Evolutionary conservation across 768 basidiomycete genomes (phyloP), one percentile per base, ranked within the genome.

Genomic region (Boletus eberwhitei): DNA sequence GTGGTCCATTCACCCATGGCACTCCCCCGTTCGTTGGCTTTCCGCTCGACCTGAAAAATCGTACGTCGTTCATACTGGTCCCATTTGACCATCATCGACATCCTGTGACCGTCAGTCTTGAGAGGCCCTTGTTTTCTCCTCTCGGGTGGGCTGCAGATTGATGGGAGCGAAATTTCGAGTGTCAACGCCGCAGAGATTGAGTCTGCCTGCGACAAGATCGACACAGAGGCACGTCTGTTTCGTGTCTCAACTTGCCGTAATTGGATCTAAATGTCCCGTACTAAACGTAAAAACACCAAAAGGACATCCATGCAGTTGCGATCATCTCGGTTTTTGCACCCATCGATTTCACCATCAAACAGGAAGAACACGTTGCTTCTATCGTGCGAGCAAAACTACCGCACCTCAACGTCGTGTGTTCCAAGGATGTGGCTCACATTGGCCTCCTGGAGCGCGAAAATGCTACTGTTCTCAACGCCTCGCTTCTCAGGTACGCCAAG

Each of bases 381-480:
- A 75, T 81, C 64, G 63, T 83, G 14, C 63, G 62, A 8, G 72
- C 69, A 22, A 66, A 75, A 36, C 72, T 80, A 36, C 66, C 68
- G 9, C 67, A 71, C 44, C 68, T 74, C 41, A 74, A 82, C 50
- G 70, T 85, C 46, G 78, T 83, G 39, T 78, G 79, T 47, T 80
- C 81, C 26, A 78, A 79, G 46, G 77, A 82, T 50, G 83, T 84
- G 39, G 83, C 78, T 8, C 79, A 80, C 62, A 73, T 84, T 22
- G 82, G 83, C 34, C 73, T 86, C 48, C 68, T 86, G 16, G 82
- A 85, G 58, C 77, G 86, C 41, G 86, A 87, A 63, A 87, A 87
- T 52, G 86, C 86, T 0, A 69, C 83, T 14, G 86, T 87, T 55
- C 74, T 86, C 55, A 87, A 87, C 58, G 84, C 84, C 1, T 81